These are phyloP conservation scores for Talaromyces funiculosus DNA, from an alignment of 2,329 filamentous ascomycete species.

Conservation along the genomic window DNA sequence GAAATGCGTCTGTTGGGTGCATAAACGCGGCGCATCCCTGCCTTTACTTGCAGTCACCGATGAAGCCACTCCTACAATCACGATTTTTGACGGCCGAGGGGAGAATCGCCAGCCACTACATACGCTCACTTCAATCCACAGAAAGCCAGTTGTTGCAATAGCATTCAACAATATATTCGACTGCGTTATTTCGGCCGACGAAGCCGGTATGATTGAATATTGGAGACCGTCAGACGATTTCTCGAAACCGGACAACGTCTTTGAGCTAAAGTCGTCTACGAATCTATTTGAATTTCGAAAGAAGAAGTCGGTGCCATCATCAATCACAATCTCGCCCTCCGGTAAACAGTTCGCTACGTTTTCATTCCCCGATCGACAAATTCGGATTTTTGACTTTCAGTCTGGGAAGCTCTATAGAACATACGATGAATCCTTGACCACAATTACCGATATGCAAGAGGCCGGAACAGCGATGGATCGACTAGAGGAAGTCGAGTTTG, in stretches of 20 bases:
- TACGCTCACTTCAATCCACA: slow-evolving; percentile 72
- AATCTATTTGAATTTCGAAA: slow-evolving; percentile 98
- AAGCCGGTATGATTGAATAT: slow-evolving; percentile 92
- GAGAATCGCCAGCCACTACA: slow-evolving; percentile 72
- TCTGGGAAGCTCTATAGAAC: slow-evolving; percentile 82
- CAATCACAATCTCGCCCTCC: slow-evolving; percentile 77
- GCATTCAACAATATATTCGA: slow-evolving; percentile 83
- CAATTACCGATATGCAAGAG: slow-evolving; percentile 91
- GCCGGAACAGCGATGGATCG: slow-evolving; percentile 77
- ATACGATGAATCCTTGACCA: slow-evolving; percentile 89
- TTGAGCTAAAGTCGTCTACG: slow-evolving; percentile 87
- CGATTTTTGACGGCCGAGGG: slow-evolving; percentile 83
- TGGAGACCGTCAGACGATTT: slow-evolving; percentile 72
- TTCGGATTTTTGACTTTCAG: slow-evolving; percentile 88
- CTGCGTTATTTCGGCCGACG: slow-evolving; percentile 85
- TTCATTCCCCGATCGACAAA: slow-evolving; percentile 88
- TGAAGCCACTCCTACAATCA: slow-evolving; percentile 64
- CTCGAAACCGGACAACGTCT: slow-evolving; percentile 88
- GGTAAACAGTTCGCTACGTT: slow-evolving; percentile 81
- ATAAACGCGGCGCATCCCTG: slow-evolving; percentile 77
- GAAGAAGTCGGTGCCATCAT: slow-evolving; percentile 75
- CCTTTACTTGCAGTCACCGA: slow-evolving; percentile 81
- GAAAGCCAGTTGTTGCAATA: slow-evolving; percentile 75
- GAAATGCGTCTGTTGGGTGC: slow-evolving; percentile 84
- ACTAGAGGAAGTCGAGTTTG: slow-evolving; percentile 87